phyloP scores from a whole-genome alignment of 2,329 filamentous ascomycete species.

The Cryoendolithus antarcticus region DNA sequence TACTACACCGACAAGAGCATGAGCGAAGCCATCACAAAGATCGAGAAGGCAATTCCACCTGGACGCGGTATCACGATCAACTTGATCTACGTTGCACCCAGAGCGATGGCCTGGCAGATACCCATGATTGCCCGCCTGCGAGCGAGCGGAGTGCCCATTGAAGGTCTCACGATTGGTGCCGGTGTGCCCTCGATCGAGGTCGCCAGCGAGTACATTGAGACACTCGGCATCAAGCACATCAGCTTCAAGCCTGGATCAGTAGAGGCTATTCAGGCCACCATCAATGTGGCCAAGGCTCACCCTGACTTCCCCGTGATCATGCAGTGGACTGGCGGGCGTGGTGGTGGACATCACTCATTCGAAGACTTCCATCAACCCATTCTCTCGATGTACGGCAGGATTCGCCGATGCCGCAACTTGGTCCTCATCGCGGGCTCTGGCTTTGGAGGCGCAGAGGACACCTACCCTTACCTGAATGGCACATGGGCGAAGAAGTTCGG shows the following conservation, averaged over 20 bases:
- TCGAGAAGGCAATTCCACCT: conserved; percentile 70
- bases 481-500: conserved; percentile 77
- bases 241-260: conserved; percentile 86
- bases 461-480: conserved; percentile 84
- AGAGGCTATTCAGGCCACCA: conserved; percentile 76
- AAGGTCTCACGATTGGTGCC: conserved; percentile 83
- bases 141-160: conserved; percentile 76
- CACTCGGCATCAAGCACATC: conserved; percentile 84
- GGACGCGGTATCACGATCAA: conserved; percentile 84
- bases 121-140: conserved; percentile 69
- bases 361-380: conserved; percentile 93
- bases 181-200: conserved; percentile 90
- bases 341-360: conserved; percentile 86
- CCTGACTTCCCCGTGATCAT: conserved; percentile 84
- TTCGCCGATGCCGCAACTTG: conserved; percentile 75
- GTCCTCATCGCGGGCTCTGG: conserved; percentile 83
- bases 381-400: conserved; percentile 78
- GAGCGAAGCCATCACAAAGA: conserved; percentile 71
- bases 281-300: conserved; percentile 91
- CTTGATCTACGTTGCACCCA: conserved; percentile 80
- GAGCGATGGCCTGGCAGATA: conserved; percentile 87
- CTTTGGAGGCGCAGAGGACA: conserved; percentile 81
- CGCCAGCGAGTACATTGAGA: conserved; percentile 86
- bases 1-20: conserved; percentile 76
- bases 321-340: conserved; percentile 90